phyloP scores from a whole-genome alignment of 2,329 filamentous ascomycete genomes.

The Zymoseptoria crescenta region DNA sequence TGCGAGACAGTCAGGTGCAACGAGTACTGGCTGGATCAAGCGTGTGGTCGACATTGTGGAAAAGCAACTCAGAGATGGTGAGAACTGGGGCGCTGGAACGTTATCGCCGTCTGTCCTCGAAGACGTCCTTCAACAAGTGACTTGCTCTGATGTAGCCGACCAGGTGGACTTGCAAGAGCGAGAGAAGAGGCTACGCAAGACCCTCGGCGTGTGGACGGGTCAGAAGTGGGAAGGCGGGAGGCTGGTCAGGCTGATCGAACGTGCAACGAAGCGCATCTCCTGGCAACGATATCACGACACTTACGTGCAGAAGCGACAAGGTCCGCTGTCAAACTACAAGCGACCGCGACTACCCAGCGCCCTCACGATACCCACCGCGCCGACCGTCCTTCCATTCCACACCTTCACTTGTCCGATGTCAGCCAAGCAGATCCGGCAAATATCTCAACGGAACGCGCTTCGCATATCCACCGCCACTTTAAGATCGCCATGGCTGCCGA shows the following conservation, averaged over 20 bases:
- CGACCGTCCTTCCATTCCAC: slow-evolving; percentile 92
- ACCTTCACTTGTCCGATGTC: slow-evolving; percentile 93
- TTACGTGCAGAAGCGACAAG: slow-evolving; percentile 55
- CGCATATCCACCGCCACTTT: slow-evolving; percentile 89
- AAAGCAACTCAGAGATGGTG: slow-evolving; percentile 78
- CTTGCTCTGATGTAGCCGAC: slow-evolving; percentile 27
- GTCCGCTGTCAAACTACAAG: slow-evolving; percentile 53
- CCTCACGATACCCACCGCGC: slow-evolving; percentile 74
- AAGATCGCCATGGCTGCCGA: slow-evolving; percentile 75
- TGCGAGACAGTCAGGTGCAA: slow-evolving; percentile 51
- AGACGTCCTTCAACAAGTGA: slow-evolving; percentile 40
- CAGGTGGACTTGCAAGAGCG: slow-evolving; percentile 29
- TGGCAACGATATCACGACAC: slow-evolving; percentile 86
- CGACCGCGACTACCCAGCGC: slow-evolving; percentile 65
- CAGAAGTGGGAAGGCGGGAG: slow-evolving; percentile 83
- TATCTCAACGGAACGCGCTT: slow-evolving; percentile 88
- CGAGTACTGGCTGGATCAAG: slow-evolving; percentile 72
- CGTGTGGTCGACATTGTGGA: slow-evolving; percentile 85
- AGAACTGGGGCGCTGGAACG: slow-evolving; percentile 71
- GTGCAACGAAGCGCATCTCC: slow-evolving; percentile 66
- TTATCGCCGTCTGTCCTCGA: slow-evolving; percentile 43
- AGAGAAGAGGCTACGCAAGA: slow-evolving; percentile 30
- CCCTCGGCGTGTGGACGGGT: slow-evolving; percentile 53
- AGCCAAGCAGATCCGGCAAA: slow-evolving; percentile 82
- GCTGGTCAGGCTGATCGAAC: slow-evolving; percentile 74